Percentiles rank a stretch among this genome's conserved stretches.
Evolutionary conservation across 345 rosid genomes (phyloP).

Genomic region (Cardamine chenopodiifolia): DNA sequence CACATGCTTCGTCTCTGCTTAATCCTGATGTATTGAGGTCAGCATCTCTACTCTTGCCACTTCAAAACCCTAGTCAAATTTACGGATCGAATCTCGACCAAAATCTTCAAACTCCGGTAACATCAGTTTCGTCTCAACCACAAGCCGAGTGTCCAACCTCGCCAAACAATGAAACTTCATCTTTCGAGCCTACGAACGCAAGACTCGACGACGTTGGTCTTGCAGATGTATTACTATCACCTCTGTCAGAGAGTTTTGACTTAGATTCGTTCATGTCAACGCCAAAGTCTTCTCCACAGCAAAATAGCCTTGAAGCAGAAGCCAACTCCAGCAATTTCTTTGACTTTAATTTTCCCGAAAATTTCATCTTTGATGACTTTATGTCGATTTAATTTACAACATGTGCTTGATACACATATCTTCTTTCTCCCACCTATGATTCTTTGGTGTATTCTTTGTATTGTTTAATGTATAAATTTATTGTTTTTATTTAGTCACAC

Average conservation of each 20-base stretch:
- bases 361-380: slow-evolving; percentile 68
- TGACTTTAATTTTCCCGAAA: slow-evolving; percentile 73
- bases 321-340: slow-evolving; percentile 72
- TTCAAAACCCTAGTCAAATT: slow-evolving; percentile 3
- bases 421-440: neutral
- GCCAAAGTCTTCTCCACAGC: slow-evolving; percentile 61
- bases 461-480: slow-evolving; percentile 14
- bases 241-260: slow-evolving; percentile 45
- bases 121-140: slow-evolving; percentile 39
- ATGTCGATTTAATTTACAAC: slow-evolving; percentile 43
- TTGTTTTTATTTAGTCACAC: neutral
- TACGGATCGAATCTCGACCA: slow-evolving; percentile 16
- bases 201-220: neutral
- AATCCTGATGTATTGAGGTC: slow-evolving; percentile 37
- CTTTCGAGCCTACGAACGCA: slow-evolving; percentile 9
- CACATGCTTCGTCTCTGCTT: slow-evolving; percentile 30
- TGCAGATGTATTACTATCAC: slow-evolving; percentile 13
- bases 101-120: slow-evolving; percentile 31
- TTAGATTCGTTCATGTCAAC: slow-evolving; percentile 64
- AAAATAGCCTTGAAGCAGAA: slow-evolving; percentile 57
- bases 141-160: slow-evolving; percentile 33
- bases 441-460: slow-evolving; percentile 36
- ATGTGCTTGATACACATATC: neutral
- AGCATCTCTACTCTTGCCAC: slow-evolving; percentile 35
- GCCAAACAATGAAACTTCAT: slow-evolving; percentile 13